These are phyloP conservation scores for Cercospora sojina DNA, from an alignment of 2,329 filamentous ascomycete species.

Conservation along the genomic window DNA sequence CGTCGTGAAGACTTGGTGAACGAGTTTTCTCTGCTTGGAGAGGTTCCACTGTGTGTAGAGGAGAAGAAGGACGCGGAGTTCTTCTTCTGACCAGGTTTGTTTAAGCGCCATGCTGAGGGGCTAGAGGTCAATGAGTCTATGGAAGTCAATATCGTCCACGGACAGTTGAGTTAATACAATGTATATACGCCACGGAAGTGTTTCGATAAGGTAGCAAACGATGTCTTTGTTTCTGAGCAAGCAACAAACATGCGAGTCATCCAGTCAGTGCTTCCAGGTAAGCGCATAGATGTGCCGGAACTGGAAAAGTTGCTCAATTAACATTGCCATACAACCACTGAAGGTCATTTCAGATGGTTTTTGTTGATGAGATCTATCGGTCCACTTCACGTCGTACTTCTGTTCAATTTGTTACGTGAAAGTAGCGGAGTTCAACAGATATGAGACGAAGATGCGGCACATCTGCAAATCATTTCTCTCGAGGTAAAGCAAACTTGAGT, in stretches of 20 bases:
- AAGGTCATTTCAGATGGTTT: not conserved
- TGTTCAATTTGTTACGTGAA: not conserved
- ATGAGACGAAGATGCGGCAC: not conserved
- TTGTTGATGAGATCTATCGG: not conserved
- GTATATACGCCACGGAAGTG: not conserved
- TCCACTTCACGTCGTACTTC: not conserved
- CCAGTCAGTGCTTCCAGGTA: not conserved
- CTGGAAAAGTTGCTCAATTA: not conserved
- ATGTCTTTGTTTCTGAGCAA: not conserved
- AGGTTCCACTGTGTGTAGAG: not conserved
- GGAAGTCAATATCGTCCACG: not conserved
- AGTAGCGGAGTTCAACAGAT: not conserved
- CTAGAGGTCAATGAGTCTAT: not conserved
- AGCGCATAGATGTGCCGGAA: not conserved
- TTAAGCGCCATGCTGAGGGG: not conserved
- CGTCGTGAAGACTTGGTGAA: not conserved
- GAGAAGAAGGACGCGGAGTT: not conserved
- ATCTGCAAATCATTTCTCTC: not conserved
- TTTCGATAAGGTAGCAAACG: not conserved
- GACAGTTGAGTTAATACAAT: not conserved
- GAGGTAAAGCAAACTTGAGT: not conserved
- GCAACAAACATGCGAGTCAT: not conserved
- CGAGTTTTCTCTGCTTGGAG: not conserved
- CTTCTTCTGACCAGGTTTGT: not conserved
- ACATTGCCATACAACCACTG: not conserved